Evolutionary conservation across 169 alveolate species (phyloP).

Genomic region (Miamiensis avidus): DNA sequence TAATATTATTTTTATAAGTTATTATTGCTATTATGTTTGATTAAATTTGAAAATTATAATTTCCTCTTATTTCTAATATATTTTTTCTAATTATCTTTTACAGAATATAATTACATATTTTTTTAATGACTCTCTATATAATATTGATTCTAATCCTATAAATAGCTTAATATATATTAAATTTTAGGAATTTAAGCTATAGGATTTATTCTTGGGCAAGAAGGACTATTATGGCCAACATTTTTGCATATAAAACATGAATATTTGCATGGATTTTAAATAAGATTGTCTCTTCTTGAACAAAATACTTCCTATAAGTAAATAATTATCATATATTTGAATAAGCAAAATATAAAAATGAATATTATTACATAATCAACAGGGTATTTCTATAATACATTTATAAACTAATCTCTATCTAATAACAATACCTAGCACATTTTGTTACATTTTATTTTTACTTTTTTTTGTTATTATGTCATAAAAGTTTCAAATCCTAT

Average conservation of each 20-base stretch:
- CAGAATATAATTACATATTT: no score
- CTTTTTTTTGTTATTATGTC: not conserved
- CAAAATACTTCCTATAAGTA: not conserved
- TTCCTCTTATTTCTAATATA: no score
- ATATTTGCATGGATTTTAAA: not conserved
- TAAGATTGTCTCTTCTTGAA: not conserved
- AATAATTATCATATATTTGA: no score
- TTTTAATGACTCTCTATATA: no score
- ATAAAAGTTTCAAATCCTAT: not conserved
- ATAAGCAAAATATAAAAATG: no score
- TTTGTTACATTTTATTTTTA: not conserved
- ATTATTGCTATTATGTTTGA: no score
- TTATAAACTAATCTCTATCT: not conserved
- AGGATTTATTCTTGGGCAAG: not conserved
- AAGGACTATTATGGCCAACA: not conserved
- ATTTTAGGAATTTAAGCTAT: not conserved
- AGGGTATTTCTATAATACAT: not conserved
- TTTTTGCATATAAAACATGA: not conserved
- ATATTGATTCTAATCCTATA: not conserved
- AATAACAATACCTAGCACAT: not conserved
- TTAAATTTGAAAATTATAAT: no score
- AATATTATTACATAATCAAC: not conserved
- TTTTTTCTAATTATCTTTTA: no score
- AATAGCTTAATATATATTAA: no score
- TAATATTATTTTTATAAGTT: no score